Evolutionary conservation across 495 filamentous ascomycete genomes (phyloP).

Genomic region (Physcia stellaris): DNA sequence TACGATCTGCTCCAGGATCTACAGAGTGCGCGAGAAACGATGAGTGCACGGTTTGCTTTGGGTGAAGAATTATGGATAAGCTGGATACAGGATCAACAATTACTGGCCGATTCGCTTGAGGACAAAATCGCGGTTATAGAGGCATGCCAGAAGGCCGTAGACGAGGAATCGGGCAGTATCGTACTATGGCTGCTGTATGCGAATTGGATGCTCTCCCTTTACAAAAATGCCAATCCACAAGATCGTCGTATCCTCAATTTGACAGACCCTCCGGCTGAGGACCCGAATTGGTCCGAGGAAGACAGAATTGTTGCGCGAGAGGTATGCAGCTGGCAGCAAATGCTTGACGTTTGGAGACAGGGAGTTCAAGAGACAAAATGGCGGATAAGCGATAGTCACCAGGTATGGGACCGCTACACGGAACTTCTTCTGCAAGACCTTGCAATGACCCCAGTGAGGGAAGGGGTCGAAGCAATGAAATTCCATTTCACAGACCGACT

Average conservation of each 20-base stretch:
- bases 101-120: slow-evolving; percentile 44
- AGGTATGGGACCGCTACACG: slow-evolving; percentile 75
- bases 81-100: slow-evolving; percentile 50
- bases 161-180: slow-evolving; percentile 70
- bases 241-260: slow-evolving; percentile 29
- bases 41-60: slow-evolving; percentile 53
- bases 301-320: slow-evolving; percentile 62
- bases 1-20: slow-evolving; percentile 51
- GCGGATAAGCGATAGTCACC: slow-evolving; percentile 70
- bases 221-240: slow-evolving; percentile 35
- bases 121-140: slow-evolving; percentile 70
- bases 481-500: slow-evolving; percentile 62
- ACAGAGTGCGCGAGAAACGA: slow-evolving; percentile 46
- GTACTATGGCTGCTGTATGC: slow-evolving; percentile 83
- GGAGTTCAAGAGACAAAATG: slow-evolving; percentile 67
- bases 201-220: slow-evolving; percentile 69
- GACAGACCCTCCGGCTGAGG: slow-evolving; percentile 20
- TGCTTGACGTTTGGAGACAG: slow-evolving; percentile 66
- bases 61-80: slow-evolving; percentile 52
- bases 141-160: slow-evolving; percentile 62
- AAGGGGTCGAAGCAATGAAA: slow-evolving; percentile 50
- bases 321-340: slow-evolving; percentile 62
- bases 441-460: slow-evolving; percentile 37
- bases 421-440: slow-evolving; percentile 49
- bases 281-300: slow-evolving; percentile 56